These are phyloP conservation scores for Priceomyces haplophilus DNA, from an alignment of 805 yeast genomes.

Conservation along the genomic window DNA sequence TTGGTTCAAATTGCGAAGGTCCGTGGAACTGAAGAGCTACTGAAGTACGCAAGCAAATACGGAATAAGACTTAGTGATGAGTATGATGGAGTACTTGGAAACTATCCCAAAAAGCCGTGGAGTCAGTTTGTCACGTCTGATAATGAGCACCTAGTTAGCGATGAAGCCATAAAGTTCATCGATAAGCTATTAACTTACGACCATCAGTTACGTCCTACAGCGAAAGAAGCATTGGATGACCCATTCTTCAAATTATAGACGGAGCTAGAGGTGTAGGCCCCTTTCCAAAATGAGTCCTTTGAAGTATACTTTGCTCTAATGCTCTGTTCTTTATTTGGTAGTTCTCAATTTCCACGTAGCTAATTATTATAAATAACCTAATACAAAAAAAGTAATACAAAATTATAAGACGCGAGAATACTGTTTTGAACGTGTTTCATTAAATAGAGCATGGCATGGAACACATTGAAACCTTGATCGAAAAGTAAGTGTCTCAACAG, in stretches of 20 bases:
- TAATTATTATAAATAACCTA: neutral
- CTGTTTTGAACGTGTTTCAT: conserved; percentile 5
- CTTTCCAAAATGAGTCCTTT: neutral
- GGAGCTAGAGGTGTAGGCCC: neutral
- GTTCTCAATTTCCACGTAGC: neutral
- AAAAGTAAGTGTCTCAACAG: too few relatives aligned
- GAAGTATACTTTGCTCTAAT: neutral
- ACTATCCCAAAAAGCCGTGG: conserved; percentile 86
- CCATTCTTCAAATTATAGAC: conserved; percentile 30
- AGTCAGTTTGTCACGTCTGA: conserved; percentile 63
- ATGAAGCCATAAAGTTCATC: conserved; percentile 74
- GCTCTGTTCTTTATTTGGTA: neutral
- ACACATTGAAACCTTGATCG: neutral
- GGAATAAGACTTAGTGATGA: conserved; percentile 68
- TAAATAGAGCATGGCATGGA: too few relatives aligned
- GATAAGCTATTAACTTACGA: conserved; percentile 80
- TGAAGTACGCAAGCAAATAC: conserved; percentile 67
- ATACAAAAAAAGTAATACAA: neutral
- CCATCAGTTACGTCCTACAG: conserved; percentile 85
- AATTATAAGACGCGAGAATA: conserved; percentile 1
- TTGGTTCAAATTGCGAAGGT: conserved; percentile 85
- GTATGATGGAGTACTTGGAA: conserved; percentile 67
- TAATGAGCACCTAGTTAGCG: conserved; percentile 62
- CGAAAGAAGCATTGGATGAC: conserved; percentile 83
- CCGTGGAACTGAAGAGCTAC: conserved; percentile 79